Base-by-base conservation (phyloP, 2,329 filamentous ascomycete species). In the Colletotrichum acutatum region DNA sequence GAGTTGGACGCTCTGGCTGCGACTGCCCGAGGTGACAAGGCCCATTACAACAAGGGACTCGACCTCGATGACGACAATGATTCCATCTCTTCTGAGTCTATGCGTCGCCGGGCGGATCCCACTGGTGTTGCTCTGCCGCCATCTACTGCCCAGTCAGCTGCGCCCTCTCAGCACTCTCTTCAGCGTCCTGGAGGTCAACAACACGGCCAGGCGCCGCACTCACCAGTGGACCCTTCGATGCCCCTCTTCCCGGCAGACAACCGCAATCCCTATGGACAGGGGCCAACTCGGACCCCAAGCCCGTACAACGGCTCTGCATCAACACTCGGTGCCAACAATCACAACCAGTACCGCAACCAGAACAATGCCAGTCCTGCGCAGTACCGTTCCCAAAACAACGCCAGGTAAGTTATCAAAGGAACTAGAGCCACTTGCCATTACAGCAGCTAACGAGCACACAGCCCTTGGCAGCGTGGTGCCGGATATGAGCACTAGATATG, bases 1-100 rank as follows among this genome's bases (percentile, higher is more conserved):
- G 95, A 98, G 83, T 89, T 98, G 63, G 95, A 98, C 81, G 95
- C 95, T 9, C 86, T 98, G 70, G 95, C 94, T 76, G 94, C 94
- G 19, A 97, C 95, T 5, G 95, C 95, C 42, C 92, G 95, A 79
- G 95, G 95, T 70, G 94, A 95, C 78, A 92, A 92, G 74, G 74
- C 74, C 57, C 83, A 83, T 61, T 84, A 84, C 80, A 84, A 82
- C 76, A 77, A 78, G 42, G 79, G 80, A 14, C 73, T 82, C 2
- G 80, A 85, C 71, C 77, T 84, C 34, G 84, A 85, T 54, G 84
- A 86, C 26, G 84, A 85, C 76, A 80, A 83, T 58, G 82, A 83
- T 56, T 85, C 84, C 12, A 66, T 85, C 67, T 80, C 83, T 3
- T 84, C 83, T 14, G 81, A 82, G 19, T 82, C 82, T 57, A 72